Base-by-base conservation (phyloP, 2,329 filamentous ascomycete genomes). In the Fusarium globosum region DNA sequence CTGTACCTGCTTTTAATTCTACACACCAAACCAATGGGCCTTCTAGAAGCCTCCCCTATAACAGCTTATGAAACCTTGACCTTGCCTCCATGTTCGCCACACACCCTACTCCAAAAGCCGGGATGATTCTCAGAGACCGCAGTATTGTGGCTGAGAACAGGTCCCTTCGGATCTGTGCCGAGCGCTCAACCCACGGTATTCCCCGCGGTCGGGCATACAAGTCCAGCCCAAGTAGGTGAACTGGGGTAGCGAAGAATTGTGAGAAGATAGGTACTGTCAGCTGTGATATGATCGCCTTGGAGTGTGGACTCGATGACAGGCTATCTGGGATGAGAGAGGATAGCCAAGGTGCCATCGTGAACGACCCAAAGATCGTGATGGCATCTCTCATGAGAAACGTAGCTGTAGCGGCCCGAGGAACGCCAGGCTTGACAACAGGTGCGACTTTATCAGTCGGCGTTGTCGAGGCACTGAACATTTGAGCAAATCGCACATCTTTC, bases 281-380 rank as follows among this genome's bases (percentile, higher is more conserved):
- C 39, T 81, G 80, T 0, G 78, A 73, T 6, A 79, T 68, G 1
- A 79, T 70, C 1, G 78, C 73, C 45, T 80, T 81, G 5, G 77
- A 62, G 21, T 80, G 79, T 0, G 74, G 67, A 23, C 69, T 76
- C 1, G 72, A 63, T 0, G 73, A 73, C 2, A 80, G 8, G 30
- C 69, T 71, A 28, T 80, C 78, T 3, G 79, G 79, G 7, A 81
- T 76, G 2, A 73, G 61, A 3, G 62, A 65, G 1, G 80, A 78
- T 0, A 81, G 18, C 64, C 68, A 72, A 2, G 75, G 77, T 4
- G 79, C 78, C 63, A 81, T 73, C 0, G 77, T 79, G 21, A 81
- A 80, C 0, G 79, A 81, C 0, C 80, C 80, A 59, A 80, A 81
- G 26, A 81, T 79, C 0, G 80, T 81, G 23, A 81, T 68, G 3